Evolutionary conservation across 805 yeast species (phyloP).

Genomic region (Scheffersomyces stipitis): DNA sequence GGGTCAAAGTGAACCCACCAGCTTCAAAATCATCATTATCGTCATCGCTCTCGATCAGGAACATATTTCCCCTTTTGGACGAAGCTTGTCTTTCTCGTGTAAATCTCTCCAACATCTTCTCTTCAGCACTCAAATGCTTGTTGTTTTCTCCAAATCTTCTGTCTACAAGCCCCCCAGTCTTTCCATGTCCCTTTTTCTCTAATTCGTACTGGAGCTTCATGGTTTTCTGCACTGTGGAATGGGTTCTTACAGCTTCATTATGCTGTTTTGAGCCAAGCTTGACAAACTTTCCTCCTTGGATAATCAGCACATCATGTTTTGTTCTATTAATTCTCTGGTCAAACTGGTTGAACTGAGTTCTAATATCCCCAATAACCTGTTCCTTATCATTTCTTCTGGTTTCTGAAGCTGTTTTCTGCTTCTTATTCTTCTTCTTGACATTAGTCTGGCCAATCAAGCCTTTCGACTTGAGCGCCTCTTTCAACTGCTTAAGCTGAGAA

Average conservation of each 20-base stretch:
- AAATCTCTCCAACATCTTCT: slow-evolving; percentile 92
- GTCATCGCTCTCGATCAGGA: slow-evolving; percentile 66
- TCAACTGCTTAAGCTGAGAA: slow-evolving; percentile 81
- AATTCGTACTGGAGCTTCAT: slow-evolving; percentile 64
- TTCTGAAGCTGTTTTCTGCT: slow-evolving; percentile 54
- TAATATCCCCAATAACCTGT: slow-evolving; percentile 52
- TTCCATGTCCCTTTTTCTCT: slow-evolving; percentile 61
- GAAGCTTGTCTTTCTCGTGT: slow-evolving; percentile 78
- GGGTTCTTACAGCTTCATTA: slow-evolving; percentile 31
- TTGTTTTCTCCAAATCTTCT: slow-evolving; percentile 91
- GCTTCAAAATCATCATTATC: slow-evolving; percentile 56
- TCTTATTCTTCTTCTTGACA: slow-evolving; percentile 54
- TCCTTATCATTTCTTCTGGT: slow-evolving; percentile 69
- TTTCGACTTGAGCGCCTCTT: slow-evolving; percentile 69
- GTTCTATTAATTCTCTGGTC: slow-evolving; percentile 71
- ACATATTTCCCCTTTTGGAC: slow-evolving; percentile 50
- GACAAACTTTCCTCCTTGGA: slow-evolving; percentile 43
- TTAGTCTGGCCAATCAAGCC: slow-evolving; percentile 89
- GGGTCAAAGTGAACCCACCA: slow-evolving; percentile 61
- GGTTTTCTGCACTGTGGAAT: slow-evolving; percentile 37
- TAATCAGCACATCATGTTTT: slow-evolving; percentile 53
- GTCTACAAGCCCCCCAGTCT: slow-evolving; percentile 77
- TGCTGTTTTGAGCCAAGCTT: slow-evolving; percentile 41
- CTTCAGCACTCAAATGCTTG: slow-evolving; percentile 70
- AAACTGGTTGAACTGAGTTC: slow-evolving; percentile 88